phyloP scores from a whole-genome alignment of 345 rosid species.

The Isatis tinctoria region DNA sequence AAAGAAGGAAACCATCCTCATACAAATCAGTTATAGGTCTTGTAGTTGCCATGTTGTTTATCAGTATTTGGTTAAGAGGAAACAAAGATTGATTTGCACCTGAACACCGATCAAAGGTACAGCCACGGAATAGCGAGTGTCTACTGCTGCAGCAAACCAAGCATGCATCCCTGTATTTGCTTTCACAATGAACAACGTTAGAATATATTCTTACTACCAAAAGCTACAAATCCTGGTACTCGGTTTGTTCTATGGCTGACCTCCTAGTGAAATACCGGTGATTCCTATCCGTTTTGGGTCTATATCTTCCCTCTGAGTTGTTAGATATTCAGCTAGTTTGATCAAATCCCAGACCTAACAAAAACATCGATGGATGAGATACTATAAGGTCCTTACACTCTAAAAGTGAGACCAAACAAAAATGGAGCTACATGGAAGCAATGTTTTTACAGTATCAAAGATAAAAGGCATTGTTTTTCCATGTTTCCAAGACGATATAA shows the following conservation, averaged over 20 bases:
- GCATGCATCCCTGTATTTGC: conserved; percentile 82
- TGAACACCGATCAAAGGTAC: conserved; percentile 88
- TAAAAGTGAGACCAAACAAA: background rate
- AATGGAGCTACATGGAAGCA: background rate
- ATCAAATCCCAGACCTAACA: conserved; percentile 82
- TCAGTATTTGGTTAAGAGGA: background rate
- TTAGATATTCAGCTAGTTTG: conserved; percentile 80
- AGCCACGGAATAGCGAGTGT: conserved; percentile 62
- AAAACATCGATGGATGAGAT: background rate
- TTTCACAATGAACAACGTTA: background rate
- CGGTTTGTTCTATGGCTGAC: conserved; percentile 36
- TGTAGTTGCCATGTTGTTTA: background rate
- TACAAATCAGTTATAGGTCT: background rate
- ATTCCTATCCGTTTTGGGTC: conserved; percentile 80
- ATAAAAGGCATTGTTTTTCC: conserved; percentile 92
- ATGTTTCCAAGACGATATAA: conserved; percentile 76
- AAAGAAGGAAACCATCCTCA: background rate
- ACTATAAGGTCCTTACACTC: background rate
- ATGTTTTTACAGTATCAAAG: conserved; percentile 59
- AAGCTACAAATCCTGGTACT: background rate
- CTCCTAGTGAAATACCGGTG: conserved; percentile 93
- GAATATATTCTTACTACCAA: background rate
- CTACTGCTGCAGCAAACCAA: conserved; percentile 88
- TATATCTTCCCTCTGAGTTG: conserved; percentile 62
- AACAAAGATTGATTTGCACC: conserved; percentile 32